These are phyloP conservation scores for Nicotiana knightiana DNA, from an alignment of 257 asterid genomes.

Conservation along the genomic window DNA sequence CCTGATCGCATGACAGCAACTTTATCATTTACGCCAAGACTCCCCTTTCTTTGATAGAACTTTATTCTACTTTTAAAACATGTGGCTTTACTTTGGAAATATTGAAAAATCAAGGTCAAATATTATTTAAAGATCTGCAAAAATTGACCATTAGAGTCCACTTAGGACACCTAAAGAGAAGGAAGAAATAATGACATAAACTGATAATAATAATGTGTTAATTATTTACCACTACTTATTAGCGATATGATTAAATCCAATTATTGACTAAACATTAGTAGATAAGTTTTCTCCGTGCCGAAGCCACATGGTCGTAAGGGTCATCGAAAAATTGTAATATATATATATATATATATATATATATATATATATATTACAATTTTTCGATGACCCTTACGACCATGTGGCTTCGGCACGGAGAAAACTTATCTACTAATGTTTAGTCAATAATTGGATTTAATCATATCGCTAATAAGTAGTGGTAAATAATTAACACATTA, in stretches of 20 bases:
- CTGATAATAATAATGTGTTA: neutral
- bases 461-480: neutral
- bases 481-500: neutral
- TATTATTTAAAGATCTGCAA: neutral
- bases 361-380: no score
- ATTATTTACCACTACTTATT: neutral
- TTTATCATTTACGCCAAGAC: no score
- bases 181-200: neutral
- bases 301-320: no score
- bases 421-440: neutral
- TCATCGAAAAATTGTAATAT: no score
- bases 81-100: neutral
- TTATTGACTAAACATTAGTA: neutral
- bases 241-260: neutral
- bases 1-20: rapidly evolving
- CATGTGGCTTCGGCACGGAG: neutral
- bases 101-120: neutral
- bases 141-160: neutral
- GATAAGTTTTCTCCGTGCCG: neutral
- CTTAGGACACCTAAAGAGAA: neutral
- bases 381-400: no score
- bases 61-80: neutral
- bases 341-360: no score
- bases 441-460: neutral
- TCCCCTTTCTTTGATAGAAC: no score